Evolutionary conservation across 2,329 filamentous ascomycete species (phyloP).

Genomic region (Zymoseptoria tritici): DNA sequence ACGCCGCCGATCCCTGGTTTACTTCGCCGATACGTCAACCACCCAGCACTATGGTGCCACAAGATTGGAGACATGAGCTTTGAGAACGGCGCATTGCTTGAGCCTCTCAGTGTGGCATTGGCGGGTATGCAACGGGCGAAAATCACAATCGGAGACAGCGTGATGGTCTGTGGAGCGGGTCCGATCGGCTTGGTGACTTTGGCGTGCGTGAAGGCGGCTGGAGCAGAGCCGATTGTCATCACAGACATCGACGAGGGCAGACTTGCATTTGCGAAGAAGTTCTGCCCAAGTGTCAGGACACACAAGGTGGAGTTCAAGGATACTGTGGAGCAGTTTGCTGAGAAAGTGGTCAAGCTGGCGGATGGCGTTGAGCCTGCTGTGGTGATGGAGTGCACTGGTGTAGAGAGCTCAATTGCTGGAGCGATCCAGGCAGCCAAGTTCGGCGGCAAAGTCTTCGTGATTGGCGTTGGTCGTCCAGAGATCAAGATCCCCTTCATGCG

Average conservation of each 20-base stretch:
- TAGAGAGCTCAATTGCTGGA: constrained; percentile 77
- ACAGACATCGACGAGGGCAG: constrained; percentile 89
- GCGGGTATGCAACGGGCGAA: constrained; percentile 79
- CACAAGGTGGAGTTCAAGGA: constrained; percentile 63
- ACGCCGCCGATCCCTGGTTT: constrained; percentile 85
- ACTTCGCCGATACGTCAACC: constrained; percentile 86
- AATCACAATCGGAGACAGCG: constrained; percentile 74
- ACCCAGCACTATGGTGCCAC: constrained; percentile 91
- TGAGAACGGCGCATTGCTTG: constrained; percentile 83
- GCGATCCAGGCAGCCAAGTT: constrained; percentile 91
- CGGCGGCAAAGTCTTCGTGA: constrained; percentile 93
- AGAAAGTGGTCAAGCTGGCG: constrained; percentile 60
- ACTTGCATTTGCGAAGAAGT: constrained; percentile 73
- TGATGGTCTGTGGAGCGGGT: constrained; percentile 84
- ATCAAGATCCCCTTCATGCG: constrained; percentile 96
- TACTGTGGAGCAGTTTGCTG: constrained; percentile 63
- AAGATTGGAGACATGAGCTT: constrained; percentile 90
- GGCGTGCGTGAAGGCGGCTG: constrained; percentile 75
- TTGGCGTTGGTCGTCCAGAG: constrained; percentile 91
- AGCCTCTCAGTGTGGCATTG: constrained; percentile 82
- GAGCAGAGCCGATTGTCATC: constrained; percentile 83
- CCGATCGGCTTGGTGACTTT: constrained; percentile 89
- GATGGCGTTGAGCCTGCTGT: constrained; percentile 74
- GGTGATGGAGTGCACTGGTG: constrained; percentile 87
- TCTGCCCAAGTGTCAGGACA: constrained; percentile 72